These are phyloP conservation scores for Viridothelium virens DNA, from an alignment of 495 filamentous ascomycete genomes.

Conservation along the genomic window DNA sequence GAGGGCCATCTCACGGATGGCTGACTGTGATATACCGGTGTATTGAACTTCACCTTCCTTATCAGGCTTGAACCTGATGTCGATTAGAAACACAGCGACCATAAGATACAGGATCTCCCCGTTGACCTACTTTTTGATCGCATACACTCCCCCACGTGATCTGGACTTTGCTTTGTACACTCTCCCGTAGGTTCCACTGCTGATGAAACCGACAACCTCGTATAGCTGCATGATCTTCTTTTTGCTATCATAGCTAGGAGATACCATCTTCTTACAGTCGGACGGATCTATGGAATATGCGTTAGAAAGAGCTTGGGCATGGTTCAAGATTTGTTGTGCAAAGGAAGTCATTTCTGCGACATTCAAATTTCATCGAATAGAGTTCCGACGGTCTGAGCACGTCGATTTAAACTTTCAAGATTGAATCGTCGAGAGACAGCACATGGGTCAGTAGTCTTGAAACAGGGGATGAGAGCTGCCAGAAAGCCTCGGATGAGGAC, in stretches of 20 bases:
- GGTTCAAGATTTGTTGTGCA: slow-evolving; percentile 9
- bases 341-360: neutral
- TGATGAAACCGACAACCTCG: slow-evolving; percentile 95
- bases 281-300: slow-evolving; percentile 7
- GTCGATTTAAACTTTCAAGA: slow-evolving; percentile 7
- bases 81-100: neutral
- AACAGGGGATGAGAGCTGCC: neutral
- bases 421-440: neutral
- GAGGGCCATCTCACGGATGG: slow-evolving; percentile 96
- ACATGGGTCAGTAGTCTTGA: neutral
- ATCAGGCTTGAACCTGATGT: slow-evolving; percentile 84
- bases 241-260: slow-evolving; percentile 64
- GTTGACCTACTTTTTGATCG: slow-evolving; percentile 74
- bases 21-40: slow-evolving; percentile 95
- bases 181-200: slow-evolving; percentile 95
- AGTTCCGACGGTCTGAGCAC: neutral
- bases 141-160: slow-evolving; percentile 67
- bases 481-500: neutral
- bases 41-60: slow-evolving; percentile 97
- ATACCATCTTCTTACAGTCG: slow-evolving; percentile 11
- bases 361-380: neutral
- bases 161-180: slow-evolving; percentile 91
- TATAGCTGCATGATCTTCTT: slow-evolving; percentile 85
- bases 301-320: slow-evolving; percentile 3
- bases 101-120: neutral